A percentile compares a stretch with the other conserved stretches of the same genome.
Conservation (phyloP, 805 yeast genomes). For the Metschnikowia henanensis region DNA sequence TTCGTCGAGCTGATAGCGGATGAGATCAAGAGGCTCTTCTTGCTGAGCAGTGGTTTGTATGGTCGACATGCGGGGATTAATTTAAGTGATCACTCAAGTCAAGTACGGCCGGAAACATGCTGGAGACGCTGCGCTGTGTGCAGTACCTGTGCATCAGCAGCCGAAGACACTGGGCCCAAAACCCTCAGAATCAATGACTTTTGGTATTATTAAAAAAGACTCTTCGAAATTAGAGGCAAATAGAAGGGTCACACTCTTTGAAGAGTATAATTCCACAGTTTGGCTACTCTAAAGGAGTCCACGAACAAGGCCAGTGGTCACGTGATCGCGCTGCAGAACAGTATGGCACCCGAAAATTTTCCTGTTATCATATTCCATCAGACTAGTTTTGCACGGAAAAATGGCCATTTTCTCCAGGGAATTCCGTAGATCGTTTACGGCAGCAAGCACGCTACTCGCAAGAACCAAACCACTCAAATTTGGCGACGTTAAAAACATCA, state of each 20-base stretch:
- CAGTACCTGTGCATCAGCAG: too few species aligned
- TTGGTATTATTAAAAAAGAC: too few species aligned
- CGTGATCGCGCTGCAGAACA: conserved; percentile 5
- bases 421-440: conserved; percentile 16
- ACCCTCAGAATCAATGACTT: too few species aligned
- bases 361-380: background rate
- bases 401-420: conserved; percentile 8
- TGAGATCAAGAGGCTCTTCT: conserved; percentile 85
- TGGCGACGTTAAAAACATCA: conserved; percentile 36
- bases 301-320: too few species aligned
- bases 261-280: background rate
- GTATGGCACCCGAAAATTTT: background rate
- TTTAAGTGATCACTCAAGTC: background rate
- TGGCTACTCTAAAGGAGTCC: background rate
- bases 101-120: background rate
- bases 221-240: too few species aligned
- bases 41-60: conserved; percentile 33
- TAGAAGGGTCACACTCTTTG: too few species aligned
- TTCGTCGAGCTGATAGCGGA: conserved; percentile 86
- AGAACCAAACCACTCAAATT: conserved; percentile 23
- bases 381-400: background rate
- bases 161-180: too few species aligned
- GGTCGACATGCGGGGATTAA: conserved; percentile 26
- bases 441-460: conserved; percentile 10
- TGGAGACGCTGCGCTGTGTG: background rate